Base-by-base conservation (phyloP, 2,329 filamentous ascomycete genomes). In the Colletotrichum sojae region DNA sequence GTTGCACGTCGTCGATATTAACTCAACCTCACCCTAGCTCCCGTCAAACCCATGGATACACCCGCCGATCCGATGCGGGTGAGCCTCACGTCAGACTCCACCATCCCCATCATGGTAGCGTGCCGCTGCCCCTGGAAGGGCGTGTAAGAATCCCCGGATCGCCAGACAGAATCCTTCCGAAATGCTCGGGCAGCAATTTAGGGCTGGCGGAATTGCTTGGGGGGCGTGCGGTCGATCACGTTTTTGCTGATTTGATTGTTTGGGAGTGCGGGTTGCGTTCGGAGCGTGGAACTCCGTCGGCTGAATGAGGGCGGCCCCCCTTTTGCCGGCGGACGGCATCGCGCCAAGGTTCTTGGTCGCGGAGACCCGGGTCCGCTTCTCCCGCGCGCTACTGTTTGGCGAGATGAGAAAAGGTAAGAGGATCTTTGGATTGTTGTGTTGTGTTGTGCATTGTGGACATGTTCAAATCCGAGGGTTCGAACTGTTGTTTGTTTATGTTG, bases 281-380 rank as follows among this genome's bases (percentile, higher is more conserved):
- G 56, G 56, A 49, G n/a, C 25, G 22, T 59, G 40, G 25, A 16
- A 36, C 57, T 51, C 46, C 46, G 46, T 49, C 27, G 27, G 46
- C 36, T 46, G 48, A 27, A 60, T 10, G 15, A 49, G 51, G 45
- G 27, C 57, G 18, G 20, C 51, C 51, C 13, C n/a, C 45, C 27
- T 12, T 12, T 12, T 12, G 20, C 31, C 31, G 18, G 22, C n/a
- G n/a, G 27, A 40, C 31, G 57, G 57, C 18, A 55, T 16, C 6
- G 20, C 40, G 31, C 5, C 36, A 15, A 22, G 53, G 36, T 36
- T 36, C 31, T 36, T 36, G 31, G 12, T 52, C 20, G 20, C 48
- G 45, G 10, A 48, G 16, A 43, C 31, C 31, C 8, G 31, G 31
- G 31, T 36, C 31, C 31, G 31, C 31, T 36, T 10, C 31, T 2